Percentiles rank a stretch among this genome's conserved stretches.
Evolutionary conservation across 495 filamentous ascomycete species (phyloP).

Genomic region (Corynascus novoguineensis): DNA sequence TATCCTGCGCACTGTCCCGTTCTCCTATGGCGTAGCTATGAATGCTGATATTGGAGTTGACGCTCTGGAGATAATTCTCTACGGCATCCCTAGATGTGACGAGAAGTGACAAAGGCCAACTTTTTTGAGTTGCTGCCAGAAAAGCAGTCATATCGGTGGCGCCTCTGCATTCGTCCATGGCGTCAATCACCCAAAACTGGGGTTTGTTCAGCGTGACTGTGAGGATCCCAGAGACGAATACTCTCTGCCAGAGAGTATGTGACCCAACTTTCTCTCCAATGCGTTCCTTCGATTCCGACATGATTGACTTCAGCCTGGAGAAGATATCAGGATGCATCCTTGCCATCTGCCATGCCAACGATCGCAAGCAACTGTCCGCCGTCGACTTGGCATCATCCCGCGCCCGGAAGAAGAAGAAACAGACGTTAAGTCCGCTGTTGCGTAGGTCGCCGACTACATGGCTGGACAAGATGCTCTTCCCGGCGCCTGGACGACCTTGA

Average conservation of each 20-base stretch:
- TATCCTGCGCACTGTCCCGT: slow-evolving; percentile 6
- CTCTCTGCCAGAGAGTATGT: background rate
- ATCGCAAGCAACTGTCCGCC: slow-evolving; percentile 3
- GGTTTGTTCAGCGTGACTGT: background rate
- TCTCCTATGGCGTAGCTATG: background rate
- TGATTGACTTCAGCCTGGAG: background rate
- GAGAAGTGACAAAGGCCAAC: slow-evolving; percentile 16
- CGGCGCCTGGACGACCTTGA: background rate
- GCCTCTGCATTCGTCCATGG: slow-evolving; percentile 14
- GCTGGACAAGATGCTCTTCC: slow-evolving; percentile 3
- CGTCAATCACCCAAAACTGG: slow-evolving; percentile 13
- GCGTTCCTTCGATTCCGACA: background rate
- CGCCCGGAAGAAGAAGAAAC: slow-evolving; percentile 10
- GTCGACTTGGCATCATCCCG: slow-evolving; percentile 8
- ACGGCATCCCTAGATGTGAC: slow-evolving; percentile 11
- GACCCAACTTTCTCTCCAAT: background rate
- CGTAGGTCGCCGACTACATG: slow-evolving; percentile 7
- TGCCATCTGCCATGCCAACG: slow-evolving; percentile 15
- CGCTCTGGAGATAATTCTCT: background rate
- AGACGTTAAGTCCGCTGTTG: background rate
- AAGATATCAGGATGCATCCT: background rate
- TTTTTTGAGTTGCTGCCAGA: slow-evolving; percentile 11
- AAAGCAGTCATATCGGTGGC: slow-evolving; percentile 5
- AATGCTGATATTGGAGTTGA: background rate
- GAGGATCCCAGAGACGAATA: slow-evolving; percentile 8